Evolutionary conservation across 2,329 filamentous ascomycete genomes (phyloP).

Genomic region (Podosphaera fusca): DNA sequence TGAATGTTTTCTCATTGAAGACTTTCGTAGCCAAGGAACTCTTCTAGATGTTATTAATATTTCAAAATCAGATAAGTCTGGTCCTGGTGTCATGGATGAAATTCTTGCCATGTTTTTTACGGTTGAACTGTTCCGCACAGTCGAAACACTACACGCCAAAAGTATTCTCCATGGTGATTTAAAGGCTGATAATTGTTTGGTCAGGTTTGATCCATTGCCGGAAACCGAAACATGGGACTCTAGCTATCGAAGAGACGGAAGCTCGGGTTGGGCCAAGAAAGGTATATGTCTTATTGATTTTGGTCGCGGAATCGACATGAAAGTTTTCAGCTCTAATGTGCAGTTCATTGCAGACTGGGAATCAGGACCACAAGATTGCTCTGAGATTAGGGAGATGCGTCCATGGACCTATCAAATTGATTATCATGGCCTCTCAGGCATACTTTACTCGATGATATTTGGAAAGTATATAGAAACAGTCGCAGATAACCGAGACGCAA

Average conservation of each 20-base stretch:
- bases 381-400: conserved; percentile 80
- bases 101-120: conserved; percentile 84
- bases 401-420: conserved; percentile 98
- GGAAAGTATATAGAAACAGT: conserved; percentile 82
- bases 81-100: conserved; percentile 56
- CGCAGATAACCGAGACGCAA: neutral
- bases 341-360: conserved; percentile 95
- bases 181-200: conserved; percentile 85
- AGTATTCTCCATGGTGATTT: conserved; percentile 77
- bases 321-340: conserved; percentile 50
- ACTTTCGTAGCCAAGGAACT: conserved; percentile 73
- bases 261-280: conserved; percentile 54
- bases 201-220: conserved; percentile 46
- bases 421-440: conserved; percentile 77
- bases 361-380: conserved; percentile 65
- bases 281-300: conserved; percentile 85
- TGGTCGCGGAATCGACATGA: conserved; percentile 84
- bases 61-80: conserved; percentile 43
- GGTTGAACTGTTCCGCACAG: conserved; percentile 70
- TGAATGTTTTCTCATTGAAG: conserved; percentile 73
- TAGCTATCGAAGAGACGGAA: conserved; percentile 51
- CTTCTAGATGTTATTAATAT: conserved; percentile 86
- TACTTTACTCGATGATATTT: conserved; percentile 73
- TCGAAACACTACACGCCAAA: conserved; percentile 65
- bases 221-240: conserved; percentile 26